Conservation (phyloP, 1,284 basidiomycete species). For the Irpex sp. region DNA sequence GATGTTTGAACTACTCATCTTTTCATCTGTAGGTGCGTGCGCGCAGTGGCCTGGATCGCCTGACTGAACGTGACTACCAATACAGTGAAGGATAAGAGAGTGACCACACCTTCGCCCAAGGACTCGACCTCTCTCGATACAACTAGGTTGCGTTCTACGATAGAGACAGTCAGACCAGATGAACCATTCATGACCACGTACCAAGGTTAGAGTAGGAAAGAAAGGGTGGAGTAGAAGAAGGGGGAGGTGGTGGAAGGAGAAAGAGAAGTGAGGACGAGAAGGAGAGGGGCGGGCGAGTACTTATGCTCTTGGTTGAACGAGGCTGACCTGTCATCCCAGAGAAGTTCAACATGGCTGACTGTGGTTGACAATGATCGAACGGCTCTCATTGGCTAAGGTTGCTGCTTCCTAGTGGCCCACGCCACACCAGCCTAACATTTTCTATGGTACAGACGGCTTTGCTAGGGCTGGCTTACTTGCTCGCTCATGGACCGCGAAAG, state of each 20-base stretch:
- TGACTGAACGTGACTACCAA: background rate
- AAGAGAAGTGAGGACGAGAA: background rate
- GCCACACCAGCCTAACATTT: too few relatives aligned
- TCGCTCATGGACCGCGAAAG: too few relatives aligned
- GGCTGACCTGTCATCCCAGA: background rate
- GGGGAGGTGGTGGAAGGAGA: background rate
- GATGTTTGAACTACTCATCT: background rate
- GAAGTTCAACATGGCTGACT: background rate
- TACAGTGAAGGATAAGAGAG: background rate
- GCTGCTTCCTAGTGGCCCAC: too few relatives aligned
- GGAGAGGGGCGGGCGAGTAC: background rate
- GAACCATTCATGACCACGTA: background rate
- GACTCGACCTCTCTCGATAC: too few relatives aligned
- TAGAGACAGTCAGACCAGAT: background rate
- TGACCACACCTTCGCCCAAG: background rate
- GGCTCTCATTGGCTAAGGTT: background rate
- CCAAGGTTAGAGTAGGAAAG: background rate
- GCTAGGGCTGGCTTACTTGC: too few relatives aligned
- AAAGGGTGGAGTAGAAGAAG: background rate
- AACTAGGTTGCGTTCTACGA: background rate
- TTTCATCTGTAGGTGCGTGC: too few relatives aligned
- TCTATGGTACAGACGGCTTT: too few relatives aligned
- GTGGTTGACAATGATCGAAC: background rate
- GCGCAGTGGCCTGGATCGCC: too few relatives aligned
- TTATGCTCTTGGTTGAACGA: background rate